These are phyloP conservation scores for Tylopilus cervinicoccineus DNA, from an alignment of 768 basidiomycete species.

Conservation along the genomic window DNA sequence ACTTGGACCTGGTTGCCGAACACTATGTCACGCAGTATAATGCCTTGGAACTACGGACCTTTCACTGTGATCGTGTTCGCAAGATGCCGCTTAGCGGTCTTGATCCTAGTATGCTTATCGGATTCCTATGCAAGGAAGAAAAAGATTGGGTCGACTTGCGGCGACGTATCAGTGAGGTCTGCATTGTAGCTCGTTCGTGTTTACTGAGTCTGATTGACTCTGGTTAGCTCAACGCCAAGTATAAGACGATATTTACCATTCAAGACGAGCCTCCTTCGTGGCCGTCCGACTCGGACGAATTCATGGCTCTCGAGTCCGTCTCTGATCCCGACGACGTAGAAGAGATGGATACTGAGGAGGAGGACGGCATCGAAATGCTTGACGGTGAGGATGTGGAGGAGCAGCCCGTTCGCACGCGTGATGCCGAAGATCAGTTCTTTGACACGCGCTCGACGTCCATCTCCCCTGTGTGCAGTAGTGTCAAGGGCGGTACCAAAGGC, in stretches of 20 bases:
- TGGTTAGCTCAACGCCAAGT: constrained; percentile 37
- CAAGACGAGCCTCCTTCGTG: constrained; percentile 87
- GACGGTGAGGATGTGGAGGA: constrained; percentile 27
- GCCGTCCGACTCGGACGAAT: constrained; percentile 69
- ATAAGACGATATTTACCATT: constrained; percentile 77
- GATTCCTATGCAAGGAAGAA: constrained; percentile 83
- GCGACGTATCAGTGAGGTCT: constrained; percentile 65
- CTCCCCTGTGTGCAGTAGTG: constrained; percentile 38
- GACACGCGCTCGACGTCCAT: constrained; percentile 48
- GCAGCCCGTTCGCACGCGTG: constrained; percentile 24
- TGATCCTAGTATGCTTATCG: constrained; percentile 96
- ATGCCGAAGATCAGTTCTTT: constrained; percentile 47
- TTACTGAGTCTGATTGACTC: constrained; percentile 7
- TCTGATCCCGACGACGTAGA: constrained; percentile 76
- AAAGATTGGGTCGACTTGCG: constrained; percentile 83
- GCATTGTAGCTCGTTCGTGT: constrained; percentile 21
- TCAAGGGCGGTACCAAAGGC: constrained; percentile 38
- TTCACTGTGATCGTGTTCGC: constrained; percentile 94
- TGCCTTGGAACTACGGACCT: constrained; percentile 72
- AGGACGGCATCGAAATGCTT: constrained; percentile 37
- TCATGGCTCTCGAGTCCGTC: constrained; percentile 75
- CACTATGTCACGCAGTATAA: constrained; percentile 76
- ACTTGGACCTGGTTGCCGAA: constrained; percentile 45
- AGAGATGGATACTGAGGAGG: constrained; percentile 52
- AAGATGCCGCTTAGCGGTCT: constrained; percentile 91